Base-by-base conservation (phyloP, 805 yeast genomes). In the Barnettozyma vustinii region DNA sequence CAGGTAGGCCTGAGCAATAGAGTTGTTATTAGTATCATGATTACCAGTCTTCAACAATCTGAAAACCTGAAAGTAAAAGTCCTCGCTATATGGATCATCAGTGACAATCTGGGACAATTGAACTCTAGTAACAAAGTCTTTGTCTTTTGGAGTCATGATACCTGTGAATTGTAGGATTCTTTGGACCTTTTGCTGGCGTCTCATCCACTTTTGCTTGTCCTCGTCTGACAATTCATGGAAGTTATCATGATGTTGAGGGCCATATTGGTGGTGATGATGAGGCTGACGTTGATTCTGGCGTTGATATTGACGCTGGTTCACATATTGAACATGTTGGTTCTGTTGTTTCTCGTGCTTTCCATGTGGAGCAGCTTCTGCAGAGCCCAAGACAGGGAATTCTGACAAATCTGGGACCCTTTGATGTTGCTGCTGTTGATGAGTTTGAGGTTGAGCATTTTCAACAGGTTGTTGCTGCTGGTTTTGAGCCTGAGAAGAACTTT, bases 41-140 rank as follows among this genome's bases (percentile, higher is more conserved):
- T 65, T 68, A 47, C 75, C 76, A 47, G 75, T 74, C 60, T 84
- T 83, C 54, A 87, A 73, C 55, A 85, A 80, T 60, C 91, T 86
- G 69, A 81, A 87, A 39, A 94, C 97, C 68, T 94, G 98, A 62
- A 84, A 88, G 64, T 94, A 94, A 63, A 92, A 94, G 71, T 94
- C 99, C 68, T 94, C 99, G 62, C 87, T 89, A 67, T 87, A 88
- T 13, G 99, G 99, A 68, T 94, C 98, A 49, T 91, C 97, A 10
- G 97, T 87, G 44, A 94, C 97, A 68, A 94, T 86, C 66, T 91
- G 97, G 44, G 96, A 89, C 54, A 94, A 76, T 69, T 94, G 99
- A 63, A 91, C 84, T 64, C 97, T 79, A 40, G 97, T 89, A 44
- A 94, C 92, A 63, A 87, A 90, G 69, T 92, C 97, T 70, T 91